Conservation (phyloP, 345 rosid species). For the Rhodamnia rubescens region DNA sequence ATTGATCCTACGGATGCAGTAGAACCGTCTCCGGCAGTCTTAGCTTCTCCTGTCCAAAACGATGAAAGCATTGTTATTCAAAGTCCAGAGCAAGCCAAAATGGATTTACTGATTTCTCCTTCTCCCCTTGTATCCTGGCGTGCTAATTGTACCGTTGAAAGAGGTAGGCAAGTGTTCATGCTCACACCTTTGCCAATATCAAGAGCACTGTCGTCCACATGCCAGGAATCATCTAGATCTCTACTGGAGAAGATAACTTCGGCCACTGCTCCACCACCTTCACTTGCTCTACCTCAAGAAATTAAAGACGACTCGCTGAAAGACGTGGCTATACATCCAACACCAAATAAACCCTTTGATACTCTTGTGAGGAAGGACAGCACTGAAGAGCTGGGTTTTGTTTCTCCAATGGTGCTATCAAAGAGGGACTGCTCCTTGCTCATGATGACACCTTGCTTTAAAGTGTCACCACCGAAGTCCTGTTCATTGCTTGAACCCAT, state of each 20-base stretch:
- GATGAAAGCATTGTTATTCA: constrained; percentile 26
- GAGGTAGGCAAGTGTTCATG: constrained; percentile 65
- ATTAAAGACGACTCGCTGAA: constrained; percentile 22
- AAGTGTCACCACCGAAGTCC: constrained; percentile 78
- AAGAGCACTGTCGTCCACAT: constrained; percentile 40
- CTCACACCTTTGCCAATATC: constrained; percentile 76
- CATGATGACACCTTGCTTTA: constrained; percentile 63
- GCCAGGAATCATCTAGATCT: constrained; percentile 19
- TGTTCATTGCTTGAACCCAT: constrained; percentile 57
- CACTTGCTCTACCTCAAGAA: constrained; percentile 19
- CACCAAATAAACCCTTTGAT: constrained; percentile 17
- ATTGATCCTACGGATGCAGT: constrained; percentile 9
- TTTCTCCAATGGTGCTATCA: constrained; percentile 26
- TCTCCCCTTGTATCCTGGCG: constrained; percentile 92
- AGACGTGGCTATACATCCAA: constrained; percentile 13
- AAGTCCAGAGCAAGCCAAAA: constrained; percentile 48
- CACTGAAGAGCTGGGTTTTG: constrained; percentile 11
- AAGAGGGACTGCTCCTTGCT: constrained; percentile 28
- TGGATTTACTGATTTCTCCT: constrained; percentile 64
- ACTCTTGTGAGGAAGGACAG: not conserved
- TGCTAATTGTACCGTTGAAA: constrained; percentile 43
- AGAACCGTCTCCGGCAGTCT: constrained; percentile 9
- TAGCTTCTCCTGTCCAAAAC: constrained; percentile 12
- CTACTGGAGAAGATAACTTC: constrained; percentile 20
- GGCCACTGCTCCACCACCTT: constrained; percentile 17